Evolutionary conservation across 2,329 filamentous ascomycete genomes (phyloP), one percentile per base, ranked within the genome.

Genomic region (Zymoseptoria pseudotritici): DNA sequence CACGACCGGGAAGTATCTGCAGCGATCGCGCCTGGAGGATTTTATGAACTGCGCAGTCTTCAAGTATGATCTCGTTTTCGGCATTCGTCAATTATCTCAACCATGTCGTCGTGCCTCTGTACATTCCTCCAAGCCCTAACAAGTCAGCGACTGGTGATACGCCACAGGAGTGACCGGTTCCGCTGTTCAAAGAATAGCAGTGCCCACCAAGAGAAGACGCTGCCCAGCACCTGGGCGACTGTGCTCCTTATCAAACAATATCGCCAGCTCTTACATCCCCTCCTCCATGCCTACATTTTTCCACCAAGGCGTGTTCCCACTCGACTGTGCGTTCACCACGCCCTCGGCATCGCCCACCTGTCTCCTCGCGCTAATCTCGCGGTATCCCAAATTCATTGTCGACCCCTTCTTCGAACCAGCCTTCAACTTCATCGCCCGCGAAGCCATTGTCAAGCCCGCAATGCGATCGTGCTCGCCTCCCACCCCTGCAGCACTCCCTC

Each of bases 271-370:
- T 26, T 61, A 79, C 70, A 79, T 72, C 4, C 76, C 77, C 67
- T 80, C 78, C 61, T 80, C 78, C 75, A 80, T 79, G 1, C 75
- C 75, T 0, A 80, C 77, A 63, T 78, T 77, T 53, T 75, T 72
- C 78, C 78, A 80, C 78, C 78, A 79, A 5, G 70, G 69, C 65
- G 6, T 66, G 22, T 55, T 52, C 3, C 58, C 60, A 2, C 53
- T 62, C 4, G 49, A 59, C 65, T 76, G 78, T 49, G 78, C 78
- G 69, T 89, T 86, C 69, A 93, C 81, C 79, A 91, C 82, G 72
- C 85, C 86, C 76, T 90, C 90, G 58, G 87, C 87, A 78, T 97
- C 92, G 64, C 91, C 92, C 58, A 96, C 92, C 77, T 97, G 92
- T 75, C 89, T 88, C 66, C 92, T 82, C 78, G 93, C 90, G 61